phyloP scores from a whole-genome alignment of 768 basidiomycete species.

The Mycena leptocephala region DNA sequence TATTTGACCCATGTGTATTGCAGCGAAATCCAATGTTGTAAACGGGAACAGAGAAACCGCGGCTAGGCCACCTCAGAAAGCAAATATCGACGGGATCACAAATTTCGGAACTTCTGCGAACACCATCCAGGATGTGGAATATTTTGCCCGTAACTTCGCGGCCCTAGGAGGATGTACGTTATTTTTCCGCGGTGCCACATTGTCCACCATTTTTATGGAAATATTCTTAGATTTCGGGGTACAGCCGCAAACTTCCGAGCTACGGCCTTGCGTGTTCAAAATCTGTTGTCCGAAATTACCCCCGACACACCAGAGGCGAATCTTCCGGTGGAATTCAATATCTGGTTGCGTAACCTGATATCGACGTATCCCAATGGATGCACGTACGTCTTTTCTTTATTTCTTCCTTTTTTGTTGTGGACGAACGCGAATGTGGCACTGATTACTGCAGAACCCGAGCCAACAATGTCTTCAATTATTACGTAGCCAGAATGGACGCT shows the following conservation, averaged over 20 bases:
- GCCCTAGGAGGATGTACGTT: not conserved
- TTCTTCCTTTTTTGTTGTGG: too few relatives aligned
- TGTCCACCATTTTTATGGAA: too few relatives aligned
- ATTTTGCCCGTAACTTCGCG: not conserved
- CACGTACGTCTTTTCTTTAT: too few relatives aligned
- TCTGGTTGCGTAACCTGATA: not conserved
- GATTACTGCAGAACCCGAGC: not conserved
- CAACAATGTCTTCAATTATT: constrained; percentile 9
- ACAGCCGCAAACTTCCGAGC: too few relatives aligned
- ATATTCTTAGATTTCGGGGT: too few relatives aligned
- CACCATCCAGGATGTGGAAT: not conserved
- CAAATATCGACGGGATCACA: not conserved
- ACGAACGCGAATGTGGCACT: too few relatives aligned
- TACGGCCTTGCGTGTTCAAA: constrained; percentile 6
- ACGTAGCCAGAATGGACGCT: not conserved
- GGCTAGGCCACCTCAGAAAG: not conserved
- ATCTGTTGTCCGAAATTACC: constrained; percentile 4
- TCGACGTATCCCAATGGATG: constrained; percentile 8
- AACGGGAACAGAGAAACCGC: not conserved
- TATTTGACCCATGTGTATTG: not conserved
- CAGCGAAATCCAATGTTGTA: not conserved
- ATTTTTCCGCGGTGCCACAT: too few relatives aligned
- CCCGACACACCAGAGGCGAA: not conserved
- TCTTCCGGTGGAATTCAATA: constrained; percentile 9
- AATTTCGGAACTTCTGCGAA: not conserved